Conservation (phyloP, 768 basidiomycete genomes). For the Asterophora lycoperdoides region DNA sequence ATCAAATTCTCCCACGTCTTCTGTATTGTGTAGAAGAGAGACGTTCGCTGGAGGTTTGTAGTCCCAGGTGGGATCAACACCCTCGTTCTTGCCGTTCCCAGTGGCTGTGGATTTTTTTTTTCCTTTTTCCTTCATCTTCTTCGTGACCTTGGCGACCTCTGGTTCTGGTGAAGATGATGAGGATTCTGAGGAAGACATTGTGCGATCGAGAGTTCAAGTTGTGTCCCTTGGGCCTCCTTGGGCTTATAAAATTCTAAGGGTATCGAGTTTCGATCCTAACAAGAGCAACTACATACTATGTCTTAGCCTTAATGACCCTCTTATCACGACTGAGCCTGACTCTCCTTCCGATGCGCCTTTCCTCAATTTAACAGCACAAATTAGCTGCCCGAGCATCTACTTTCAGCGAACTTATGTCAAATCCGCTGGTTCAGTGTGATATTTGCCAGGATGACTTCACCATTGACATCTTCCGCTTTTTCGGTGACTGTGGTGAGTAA, state of each 20-base stretch:
- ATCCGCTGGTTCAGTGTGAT: conserved; percentile 4
- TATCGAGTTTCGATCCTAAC: not conserved
- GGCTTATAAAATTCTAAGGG: not conserved
- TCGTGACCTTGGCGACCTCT: not conserved
- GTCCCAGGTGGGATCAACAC: conserved; percentile 50
- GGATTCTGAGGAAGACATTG: conserved; percentile 10
- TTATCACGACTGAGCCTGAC: too few species aligned
- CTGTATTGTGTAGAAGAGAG: conserved; percentile 41
- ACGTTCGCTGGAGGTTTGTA: conserved; percentile 56
- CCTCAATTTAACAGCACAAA: too few species aligned
- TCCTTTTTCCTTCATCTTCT: conserved; percentile 9
- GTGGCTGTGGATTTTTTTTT: conserved; percentile 13
- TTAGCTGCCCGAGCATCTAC: too few species aligned
- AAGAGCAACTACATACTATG: conserved; percentile 2
- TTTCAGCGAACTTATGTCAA: not conserved
- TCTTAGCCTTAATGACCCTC: too few species aligned
- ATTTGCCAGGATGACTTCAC: conserved; percentile 10
- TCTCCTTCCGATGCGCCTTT: too few species aligned
- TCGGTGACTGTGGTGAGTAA: conserved; percentile 11
- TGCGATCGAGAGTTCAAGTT: not conserved
- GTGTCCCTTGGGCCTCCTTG: not conserved
- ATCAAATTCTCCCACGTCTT: conserved; percentile 55
- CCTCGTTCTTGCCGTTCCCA: conserved; percentile 45
- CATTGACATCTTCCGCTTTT: conserved; percentile 12
- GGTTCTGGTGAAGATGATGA: conserved; percentile 16